These are phyloP conservation scores for Triticum turgidum DNA, from an alignment of 176 grass and related monocot genomes.

Conservation along the genomic window DNA sequence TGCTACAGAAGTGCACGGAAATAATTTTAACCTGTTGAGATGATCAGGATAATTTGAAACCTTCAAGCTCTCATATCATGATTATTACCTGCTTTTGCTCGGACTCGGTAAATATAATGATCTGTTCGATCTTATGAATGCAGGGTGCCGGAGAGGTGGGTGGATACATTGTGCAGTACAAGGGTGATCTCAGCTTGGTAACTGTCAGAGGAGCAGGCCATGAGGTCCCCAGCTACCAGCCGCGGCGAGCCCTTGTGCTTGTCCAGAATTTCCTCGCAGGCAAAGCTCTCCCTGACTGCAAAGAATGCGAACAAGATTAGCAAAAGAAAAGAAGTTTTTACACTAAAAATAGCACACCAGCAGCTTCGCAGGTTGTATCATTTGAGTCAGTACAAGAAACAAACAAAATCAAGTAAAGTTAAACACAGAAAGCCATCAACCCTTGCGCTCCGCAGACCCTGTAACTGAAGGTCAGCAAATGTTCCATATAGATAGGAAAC, in stretches of 20 bases:
- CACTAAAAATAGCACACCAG: neutral
- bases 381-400: constrained; percentile 7
- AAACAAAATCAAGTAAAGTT: neutral
- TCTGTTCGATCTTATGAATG: constrained; percentile 12
- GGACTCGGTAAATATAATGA: neutral
- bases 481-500: neutral
- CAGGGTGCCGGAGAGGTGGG: constrained; percentile 66
- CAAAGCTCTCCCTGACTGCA: constrained; percentile 48
- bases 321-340: neutral
- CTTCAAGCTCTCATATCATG: neutral
- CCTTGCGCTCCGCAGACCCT: neutral
- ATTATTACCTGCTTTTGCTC: neutral
- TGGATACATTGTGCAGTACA: constrained; percentile 55
- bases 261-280: constrained; percentile 52
- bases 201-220: constrained; percentile 92
- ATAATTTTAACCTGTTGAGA: neutral
- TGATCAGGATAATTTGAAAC: neutral
- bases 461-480: constrained; percentile 4
- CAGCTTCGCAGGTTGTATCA: neutral
- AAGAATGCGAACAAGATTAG: constrained; percentile 17
- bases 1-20: neutral
- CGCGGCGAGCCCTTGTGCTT: constrained; percentile 49
- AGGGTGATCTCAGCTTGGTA: constrained; percentile 71
- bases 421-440: constrained; percentile 20
- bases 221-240: constrained; percentile 80